Evolutionary conservation across 129 eudicot species (phyloP).

Genomic region (Helianthus annuus): HanXRQr2.0-SUNRISE NC_035438.2:34585853-34586352

Average conservation of each 20-base stretch:
- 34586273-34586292: neutral
- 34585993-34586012: constrained; percentile 1
- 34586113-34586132: neutral
- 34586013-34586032: neutral
- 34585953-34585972: neutral
- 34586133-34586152: neutral
- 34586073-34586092: neutral
- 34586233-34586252: neutral
- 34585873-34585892: constrained; percentile 56
- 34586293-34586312: neutral
- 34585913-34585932: constrained; percentile 84
- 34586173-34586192: neutral
- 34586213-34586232: neutral
- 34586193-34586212: neutral
- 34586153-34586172: neutral
- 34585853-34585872: constrained; percentile 33
- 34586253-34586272: neutral
- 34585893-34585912: constrained; percentile 85
- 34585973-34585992: neutral
- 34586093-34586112: neutral
- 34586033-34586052: neutral
- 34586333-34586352: neutral
- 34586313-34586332: neutral
- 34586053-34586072: neutral
- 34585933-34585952: constrained; percentile 8